A percentile compares a stretch with the other conserved stretches of the same genome.
Conservation (phyloP, 1,139 yeast genomes). For the Nadsonia starkeyi-henricii region DNA sequence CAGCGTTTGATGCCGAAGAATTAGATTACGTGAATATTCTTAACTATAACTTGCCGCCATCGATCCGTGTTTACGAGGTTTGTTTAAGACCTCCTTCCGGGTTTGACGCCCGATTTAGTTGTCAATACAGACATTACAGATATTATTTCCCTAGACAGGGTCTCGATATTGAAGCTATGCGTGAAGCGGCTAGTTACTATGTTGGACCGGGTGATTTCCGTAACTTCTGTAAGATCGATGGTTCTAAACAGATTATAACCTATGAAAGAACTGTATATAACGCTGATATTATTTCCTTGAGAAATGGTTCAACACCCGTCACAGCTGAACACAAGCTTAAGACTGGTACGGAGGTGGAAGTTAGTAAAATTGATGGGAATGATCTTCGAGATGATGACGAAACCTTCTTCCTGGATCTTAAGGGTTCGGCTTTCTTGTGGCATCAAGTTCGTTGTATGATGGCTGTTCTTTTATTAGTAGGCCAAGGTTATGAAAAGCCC, state of each 20-base stretch:
- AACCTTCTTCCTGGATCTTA: conserved; percentile 56
- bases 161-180: conserved; percentile 55
- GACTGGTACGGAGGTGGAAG: neutral
- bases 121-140: conserved; percentile 68
- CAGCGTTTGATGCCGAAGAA: conserved; percentile 47
- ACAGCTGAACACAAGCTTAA: neutral
- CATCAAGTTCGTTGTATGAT: conserved; percentile 97
- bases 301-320: neutral
- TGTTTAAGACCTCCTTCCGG: conserved; percentile 68
- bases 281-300: conserved; percentile 15
- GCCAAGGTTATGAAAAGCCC: conserved; percentile 60
- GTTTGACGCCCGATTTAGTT: conserved; percentile 90
- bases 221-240: conserved; percentile 88
- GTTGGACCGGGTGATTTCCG: conserved; percentile 81
- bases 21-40: conserved; percentile 62
- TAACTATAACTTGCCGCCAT: conserved; percentile 66
- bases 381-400: conserved; percentile 6
- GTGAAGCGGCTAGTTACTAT: conserved; percentile 48
- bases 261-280: conserved; percentile 15
- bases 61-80: conserved; percentile 69
- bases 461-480: conserved; percentile 66
- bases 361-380: neutral
- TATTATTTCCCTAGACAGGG: conserved; percentile 50
- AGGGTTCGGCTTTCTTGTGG: conserved; percentile 91
- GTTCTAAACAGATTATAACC: conserved; percentile 25